A percentile compares a stretch with the other conserved stretches of the same genome.
phyloP scores from a whole-genome alignment of 1,284 basidiomycete genomes.

The Tilletia indica region DNA sequence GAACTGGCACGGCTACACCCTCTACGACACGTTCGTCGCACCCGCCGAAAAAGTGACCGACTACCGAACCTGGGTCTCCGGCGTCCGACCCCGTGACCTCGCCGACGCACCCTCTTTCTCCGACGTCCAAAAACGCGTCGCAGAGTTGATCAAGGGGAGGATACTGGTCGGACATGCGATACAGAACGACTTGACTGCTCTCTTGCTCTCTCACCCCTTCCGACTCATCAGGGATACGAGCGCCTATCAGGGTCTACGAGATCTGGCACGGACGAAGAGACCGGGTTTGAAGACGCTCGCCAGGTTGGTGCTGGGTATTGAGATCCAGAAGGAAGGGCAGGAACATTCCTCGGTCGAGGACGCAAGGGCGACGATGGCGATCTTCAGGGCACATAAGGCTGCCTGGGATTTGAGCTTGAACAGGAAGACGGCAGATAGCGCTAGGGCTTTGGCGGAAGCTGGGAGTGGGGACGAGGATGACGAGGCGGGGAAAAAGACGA shows the following conservation, averaged over 20 bases:
- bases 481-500: constrained; percentile 3
- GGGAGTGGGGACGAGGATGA: neutral
- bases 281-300: constrained; percentile 79
- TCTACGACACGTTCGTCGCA: constrained; percentile 81
- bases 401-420: constrained; percentile 69
- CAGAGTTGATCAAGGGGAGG: constrained; percentile 73
- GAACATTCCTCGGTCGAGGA: constrained; percentile 64
- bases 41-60: constrained; percentile 88
- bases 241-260: constrained; percentile 60
- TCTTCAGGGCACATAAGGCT: constrained; percentile 81
- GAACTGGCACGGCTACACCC: constrained; percentile 78
- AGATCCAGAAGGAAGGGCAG: constrained; percentile 68
- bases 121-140: constrained; percentile 76
- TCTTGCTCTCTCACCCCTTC: constrained; percentile 85
- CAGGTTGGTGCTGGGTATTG: constrained; percentile 74
- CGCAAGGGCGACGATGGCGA: constrained; percentile 90
- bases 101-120: constrained; percentile 70
- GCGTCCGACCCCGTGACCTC: constrained; percentile 77
- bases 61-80: constrained; percentile 88
- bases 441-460: neutral
- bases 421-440: constrained; percentile 30
- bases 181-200: constrained; percentile 83
- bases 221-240: constrained; percentile 81
- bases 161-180: constrained; percentile 92
- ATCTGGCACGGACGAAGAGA: constrained; percentile 64